Evolutionary conservation across 495 filamentous ascomycete species (phyloP), one percentile per base, ranked within the genome.

Genomic region (Lasiosphaeria hispida): DNA sequence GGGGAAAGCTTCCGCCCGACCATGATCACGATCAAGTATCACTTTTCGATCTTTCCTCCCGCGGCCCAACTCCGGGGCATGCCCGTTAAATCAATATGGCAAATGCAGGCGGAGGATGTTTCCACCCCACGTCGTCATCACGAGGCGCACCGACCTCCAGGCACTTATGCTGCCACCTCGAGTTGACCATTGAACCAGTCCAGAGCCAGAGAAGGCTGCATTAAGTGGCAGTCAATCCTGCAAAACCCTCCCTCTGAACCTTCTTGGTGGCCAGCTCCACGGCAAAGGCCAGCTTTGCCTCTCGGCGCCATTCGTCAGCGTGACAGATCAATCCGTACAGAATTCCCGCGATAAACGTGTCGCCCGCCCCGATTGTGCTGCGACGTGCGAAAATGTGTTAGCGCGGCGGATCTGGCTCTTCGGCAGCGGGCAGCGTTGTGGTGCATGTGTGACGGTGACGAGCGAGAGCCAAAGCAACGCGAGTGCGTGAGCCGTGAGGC

Each of bases 291-390:
- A 90, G 72, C 69, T 77, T 85, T 50, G 37, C 51, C 48, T 70
- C 59, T 15, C 76, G 63, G 61, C 73, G 65, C 85, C 83, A 86
- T 59, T 78, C 75, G 17, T 76, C 61, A 19, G 60, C 57, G 63
- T 78, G 80, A 60, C 74, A 81, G 44, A 78, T 70, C 60, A 87
- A 63, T 15, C 77, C 79, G 66, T 84, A 89, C 41, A 90, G 68
- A 68, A 89, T 83, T 19, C 86, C 87, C 7, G 87, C 87, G 58
- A 88, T 83, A 61, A 91, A 90, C 1, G 87, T 89, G 65, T 91
- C 87, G 62, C 87, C 87, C 55, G 87, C 87, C 43, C 87, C 86
- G 48, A 89, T 79, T 9, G 86, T 79, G 63, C 86, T 89, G 51
- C 39, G 47, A 54, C 17, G 48, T 17, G 35, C 40, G 17, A 41